These are phyloP conservation scores for Xylariaceae sp. DNA, from an alignment of 2,329 filamentous ascomycete species.

Conservation along the genomic window DNA sequence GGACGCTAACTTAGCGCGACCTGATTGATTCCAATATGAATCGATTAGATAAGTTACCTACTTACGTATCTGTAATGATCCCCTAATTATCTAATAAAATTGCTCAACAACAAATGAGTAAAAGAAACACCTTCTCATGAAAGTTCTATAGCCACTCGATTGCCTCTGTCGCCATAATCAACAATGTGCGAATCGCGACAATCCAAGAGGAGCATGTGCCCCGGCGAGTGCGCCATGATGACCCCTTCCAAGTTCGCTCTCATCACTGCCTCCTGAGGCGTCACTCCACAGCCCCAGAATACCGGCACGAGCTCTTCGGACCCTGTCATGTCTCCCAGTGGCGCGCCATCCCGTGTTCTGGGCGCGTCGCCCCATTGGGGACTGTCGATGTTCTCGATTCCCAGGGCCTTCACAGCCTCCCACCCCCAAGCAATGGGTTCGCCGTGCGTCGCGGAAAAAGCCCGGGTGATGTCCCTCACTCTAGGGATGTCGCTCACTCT, in stretches of 20 bases:
- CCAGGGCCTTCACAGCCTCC: conserved; percentile 47
- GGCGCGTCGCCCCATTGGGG: conserved; percentile 54
- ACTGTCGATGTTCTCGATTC: conserved; percentile 46
- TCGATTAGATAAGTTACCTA: too few relatives aligned
- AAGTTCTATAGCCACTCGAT: not conserved
- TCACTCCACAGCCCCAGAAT: conserved; percentile 62
- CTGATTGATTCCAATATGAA: too few relatives aligned
- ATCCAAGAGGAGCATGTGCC: conserved; percentile 58
- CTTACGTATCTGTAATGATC: too few relatives aligned
- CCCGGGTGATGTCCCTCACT: conserved; percentile 50
- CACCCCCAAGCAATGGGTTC: conserved; percentile 62
- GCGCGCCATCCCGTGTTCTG: conserved; percentile 37
- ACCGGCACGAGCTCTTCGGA: conserved; percentile 45
- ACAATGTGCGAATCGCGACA: conserved; percentile 37
- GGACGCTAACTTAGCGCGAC: too few relatives aligned
- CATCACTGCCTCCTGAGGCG: conserved; percentile 60
- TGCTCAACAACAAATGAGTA: not conserved
- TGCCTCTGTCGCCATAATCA: not conserved
- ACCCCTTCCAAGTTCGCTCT: conserved; percentile 47
- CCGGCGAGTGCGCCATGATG: conserved; percentile 57
- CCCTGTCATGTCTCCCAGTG: conserved; percentile 27
- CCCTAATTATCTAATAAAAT: too few relatives aligned
- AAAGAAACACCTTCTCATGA: not conserved
- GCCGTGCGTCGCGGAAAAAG: conserved; percentile 53
- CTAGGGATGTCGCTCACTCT: conserved; percentile 41